These are phyloP conservation scores for Dillenia turbinata DNA, from an alignment of 164 flowering plant species.

Conservation along the genomic window DNA sequence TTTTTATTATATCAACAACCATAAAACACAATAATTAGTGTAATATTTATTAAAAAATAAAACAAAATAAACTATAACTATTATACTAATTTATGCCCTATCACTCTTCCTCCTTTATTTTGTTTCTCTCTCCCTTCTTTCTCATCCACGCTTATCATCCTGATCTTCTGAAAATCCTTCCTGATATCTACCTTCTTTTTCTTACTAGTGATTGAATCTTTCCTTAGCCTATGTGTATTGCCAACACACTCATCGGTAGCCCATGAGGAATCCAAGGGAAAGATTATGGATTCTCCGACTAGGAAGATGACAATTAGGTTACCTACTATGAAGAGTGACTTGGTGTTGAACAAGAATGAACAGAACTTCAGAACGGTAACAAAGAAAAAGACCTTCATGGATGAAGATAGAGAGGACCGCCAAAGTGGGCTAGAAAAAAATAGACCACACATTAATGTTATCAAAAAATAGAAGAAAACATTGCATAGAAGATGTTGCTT, in stretches of 20 bases:
- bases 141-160: constrained; percentile 2
- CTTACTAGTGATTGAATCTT: constrained; percentile 6
- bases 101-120: neutral
- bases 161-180: neutral
- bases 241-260: constrained; percentile 27
- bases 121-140: neutral
- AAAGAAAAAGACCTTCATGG: constrained; percentile 25
- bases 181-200: constrained; percentile 5
- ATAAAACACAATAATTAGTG: too few relatives aligned
- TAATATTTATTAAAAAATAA: too few relatives aligned
- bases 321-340: constrained; percentile 47
- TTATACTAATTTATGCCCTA: too few relatives aligned
- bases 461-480: constrained; percentile 29
- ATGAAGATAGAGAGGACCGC: constrained; percentile 31
- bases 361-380: constrained; percentile 29
- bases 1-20: too few relatives aligned
- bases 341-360: constrained; percentile 30
- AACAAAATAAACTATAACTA: too few relatives aligned
- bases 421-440: constrained; percentile 39
- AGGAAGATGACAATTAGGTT: constrained; percentile 55
- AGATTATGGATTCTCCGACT: constrained; percentile 47
- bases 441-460: constrained; percentile 27
- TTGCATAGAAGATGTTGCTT: constrained; percentile 23
- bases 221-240: constrained; percentile 12
- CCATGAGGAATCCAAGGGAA: constrained; percentile 25